These are phyloP conservation scores for Rosa rugosa DNA, from an alignment of 306 rosid genomes.

Conservation along the genomic window DNA sequence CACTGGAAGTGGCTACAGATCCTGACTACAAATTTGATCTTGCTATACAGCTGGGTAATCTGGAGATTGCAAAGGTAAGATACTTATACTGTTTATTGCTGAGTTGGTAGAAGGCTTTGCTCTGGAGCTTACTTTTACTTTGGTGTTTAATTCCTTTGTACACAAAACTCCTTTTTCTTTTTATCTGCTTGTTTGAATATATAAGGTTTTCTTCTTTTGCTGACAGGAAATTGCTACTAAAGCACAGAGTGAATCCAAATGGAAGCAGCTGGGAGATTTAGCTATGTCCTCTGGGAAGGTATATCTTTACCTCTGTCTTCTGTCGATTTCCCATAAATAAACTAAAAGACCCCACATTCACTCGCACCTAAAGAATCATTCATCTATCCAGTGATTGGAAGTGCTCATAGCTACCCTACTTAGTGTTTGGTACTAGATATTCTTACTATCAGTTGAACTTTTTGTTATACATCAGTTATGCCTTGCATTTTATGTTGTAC, in stretches of 20 bases:
- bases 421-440: not conserved
- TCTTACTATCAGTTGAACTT: not conserved
- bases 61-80: conserved; percentile 92
- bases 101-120: not conserved
- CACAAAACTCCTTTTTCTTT: not conserved
- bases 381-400: not conserved
- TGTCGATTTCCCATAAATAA: not conserved
- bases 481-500: not conserved
- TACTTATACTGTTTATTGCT: conserved; percentile 8
- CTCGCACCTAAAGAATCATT: not conserved
- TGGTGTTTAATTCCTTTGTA: not conserved
- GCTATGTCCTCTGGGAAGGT: conserved; percentile 97
- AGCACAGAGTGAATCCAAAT: conserved; percentile 82
- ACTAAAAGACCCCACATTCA: not conserved
- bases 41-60: conserved; percentile 88
- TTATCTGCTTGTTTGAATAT: conserved; percentile 7
- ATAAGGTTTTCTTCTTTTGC: conserved; percentile 19
- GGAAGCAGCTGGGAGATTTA: conserved; percentile 95
- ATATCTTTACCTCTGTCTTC: conserved; percentile 16
- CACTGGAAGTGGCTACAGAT: conserved; percentile 93
- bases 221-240: conserved; percentile 76
- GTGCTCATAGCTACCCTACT: not conserved
- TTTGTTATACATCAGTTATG: not conserved
- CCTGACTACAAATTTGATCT: conserved; percentile 94
- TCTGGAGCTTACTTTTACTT: conserved; percentile 1